Conservation (phyloP, 2,329 filamentous ascomycete species). For the Aspergillus pseudoterreus region DNA sequence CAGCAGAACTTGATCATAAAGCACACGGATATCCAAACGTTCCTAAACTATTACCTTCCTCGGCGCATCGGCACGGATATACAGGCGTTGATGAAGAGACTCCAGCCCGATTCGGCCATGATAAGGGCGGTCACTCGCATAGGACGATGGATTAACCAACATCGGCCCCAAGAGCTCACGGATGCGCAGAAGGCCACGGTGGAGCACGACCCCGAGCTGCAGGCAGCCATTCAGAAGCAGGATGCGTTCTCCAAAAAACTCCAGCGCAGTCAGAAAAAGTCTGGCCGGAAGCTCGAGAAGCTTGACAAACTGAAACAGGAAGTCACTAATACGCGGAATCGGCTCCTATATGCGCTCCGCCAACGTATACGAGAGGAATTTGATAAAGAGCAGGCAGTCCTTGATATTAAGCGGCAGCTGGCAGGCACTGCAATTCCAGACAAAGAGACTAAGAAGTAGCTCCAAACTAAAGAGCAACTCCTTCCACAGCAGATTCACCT, state of each 20-base stretch:
- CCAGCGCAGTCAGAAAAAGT: neutral
- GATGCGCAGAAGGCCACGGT: conserved; percentile 11
- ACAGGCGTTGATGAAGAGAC: conserved; percentile 17
- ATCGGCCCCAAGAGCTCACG: conserved; percentile 15
- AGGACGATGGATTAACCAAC: conserved; percentile 16
- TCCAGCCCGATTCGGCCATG: conserved; percentile 15
- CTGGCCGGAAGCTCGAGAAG: conserved; percentile 1
- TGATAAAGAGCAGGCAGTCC: conserved; percentile 14
- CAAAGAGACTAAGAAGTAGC: conserved; percentile 5
- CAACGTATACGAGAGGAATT: conserved; percentile 11
- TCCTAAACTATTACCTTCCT: conserved; percentile 18
- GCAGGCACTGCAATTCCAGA: conserved; percentile 7
- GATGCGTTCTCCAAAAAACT: conserved; percentile 5
- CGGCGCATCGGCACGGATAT: conserved; percentile 14
- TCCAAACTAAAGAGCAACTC: conserved; percentile 15
- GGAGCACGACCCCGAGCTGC: conserved; percentile 15
- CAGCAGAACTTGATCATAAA: conserved; percentile 18
- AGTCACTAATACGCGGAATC: conserved; percentile 11
- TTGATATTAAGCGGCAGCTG: conserved; percentile 15
- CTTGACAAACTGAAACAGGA: conserved; percentile 9
- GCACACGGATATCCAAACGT: conserved; percentile 13
- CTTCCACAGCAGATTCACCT: conserved; percentile 18
- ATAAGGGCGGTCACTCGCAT: conserved; percentile 14
- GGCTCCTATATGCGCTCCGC: conserved; percentile 9
- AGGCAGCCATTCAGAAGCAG: conserved; percentile 8